phyloP scores from a whole-genome alignment of 306 rosid species.

The Medicago ruthenica region DNA sequence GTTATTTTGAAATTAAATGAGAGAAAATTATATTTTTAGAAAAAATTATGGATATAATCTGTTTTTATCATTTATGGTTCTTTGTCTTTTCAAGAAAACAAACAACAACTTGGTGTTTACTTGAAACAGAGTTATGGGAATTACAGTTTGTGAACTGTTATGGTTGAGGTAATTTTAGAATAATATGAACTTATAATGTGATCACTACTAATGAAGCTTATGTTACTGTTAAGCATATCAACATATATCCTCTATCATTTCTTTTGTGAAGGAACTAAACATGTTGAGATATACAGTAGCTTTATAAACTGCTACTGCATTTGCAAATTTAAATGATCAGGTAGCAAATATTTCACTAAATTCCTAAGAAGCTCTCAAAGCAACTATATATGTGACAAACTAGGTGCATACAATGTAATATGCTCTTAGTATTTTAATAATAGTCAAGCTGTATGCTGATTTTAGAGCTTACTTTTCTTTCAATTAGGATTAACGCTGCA shows the following conservation, averaged over 20 bases:
- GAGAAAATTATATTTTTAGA: too few species aligned
- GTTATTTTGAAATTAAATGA: too few species aligned
- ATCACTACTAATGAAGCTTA: constrained; percentile 1
- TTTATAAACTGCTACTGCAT: background rate
- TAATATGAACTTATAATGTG: background rate
- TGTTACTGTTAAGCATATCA: background rate
- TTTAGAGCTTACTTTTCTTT: constrained; percentile 6
- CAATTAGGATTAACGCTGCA: constrained; percentile 1
- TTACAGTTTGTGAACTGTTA: background rate
- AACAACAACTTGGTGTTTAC: too few species aligned
- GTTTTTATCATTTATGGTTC: too few species aligned
- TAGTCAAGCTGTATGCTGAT: background rate
- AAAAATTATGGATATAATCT: too few species aligned
- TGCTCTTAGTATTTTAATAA: background rate
- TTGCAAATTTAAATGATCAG: constrained; percentile 3
- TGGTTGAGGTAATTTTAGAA: background rate
- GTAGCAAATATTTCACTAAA: background rate
- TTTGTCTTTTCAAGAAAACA: too few species aligned
- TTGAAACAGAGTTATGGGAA: too few species aligned
- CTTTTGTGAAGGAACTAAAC: background rate
- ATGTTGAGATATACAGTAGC: background rate
- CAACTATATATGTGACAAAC: constrained; percentile 21
- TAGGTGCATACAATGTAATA: background rate
- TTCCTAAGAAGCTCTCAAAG: background rate
- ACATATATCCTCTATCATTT: background rate